Evolutionary conservation across 2,329 filamentous ascomycete species (phyloP).

Genomic region (Monosporascus cannonballus): DNA sequence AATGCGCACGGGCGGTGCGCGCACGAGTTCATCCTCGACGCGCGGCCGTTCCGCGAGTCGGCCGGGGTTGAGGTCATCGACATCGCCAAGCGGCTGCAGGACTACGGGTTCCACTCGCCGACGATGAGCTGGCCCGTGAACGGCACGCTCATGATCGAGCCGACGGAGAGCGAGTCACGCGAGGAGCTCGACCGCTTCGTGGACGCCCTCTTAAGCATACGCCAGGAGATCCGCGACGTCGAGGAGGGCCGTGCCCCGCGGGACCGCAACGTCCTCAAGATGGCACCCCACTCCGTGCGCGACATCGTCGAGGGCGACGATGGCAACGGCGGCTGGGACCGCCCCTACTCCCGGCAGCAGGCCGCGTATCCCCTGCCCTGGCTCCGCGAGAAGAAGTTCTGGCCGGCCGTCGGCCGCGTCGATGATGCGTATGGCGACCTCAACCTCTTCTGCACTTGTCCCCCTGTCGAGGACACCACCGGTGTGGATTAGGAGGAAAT

Average conservation of each 20-base stretch:
- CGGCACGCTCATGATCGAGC: constrained; percentile 97
- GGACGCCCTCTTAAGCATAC: constrained; percentile 80
- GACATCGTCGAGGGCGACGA: constrained; percentile 65
- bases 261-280: constrained; percentile 80
- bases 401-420: constrained; percentile 79
- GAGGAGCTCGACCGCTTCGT: constrained; percentile 91
- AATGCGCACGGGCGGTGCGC: constrained; percentile 84
- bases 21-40: constrained; percentile 95
- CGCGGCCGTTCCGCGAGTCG: constrained; percentile 75
- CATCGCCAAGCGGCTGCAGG: constrained; percentile 91
- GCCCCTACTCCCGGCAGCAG: constrained; percentile 73
- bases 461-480: constrained; percentile 66
- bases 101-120: constrained; percentile 95
- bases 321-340: constrained; percentile 62
- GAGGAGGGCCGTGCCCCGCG: constrained; percentile 73
- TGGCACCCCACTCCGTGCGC: constrained; percentile 76
- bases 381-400: constrained; percentile 94
- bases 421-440: constrained; percentile 89
- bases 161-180: constrained; percentile 88
- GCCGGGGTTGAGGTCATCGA: constrained; percentile 87
- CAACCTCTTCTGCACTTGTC: constrained; percentile 93
- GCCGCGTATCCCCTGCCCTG: constrained; percentile 82
- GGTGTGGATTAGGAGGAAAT: constrained; percentile 9
- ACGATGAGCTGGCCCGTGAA: constrained; percentile 96
- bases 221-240: constrained; percentile 75